Evolutionary conservation across 352 stramenopile genomes (phyloP).

Genomic region (Aphanomyces astaci): DNA sequence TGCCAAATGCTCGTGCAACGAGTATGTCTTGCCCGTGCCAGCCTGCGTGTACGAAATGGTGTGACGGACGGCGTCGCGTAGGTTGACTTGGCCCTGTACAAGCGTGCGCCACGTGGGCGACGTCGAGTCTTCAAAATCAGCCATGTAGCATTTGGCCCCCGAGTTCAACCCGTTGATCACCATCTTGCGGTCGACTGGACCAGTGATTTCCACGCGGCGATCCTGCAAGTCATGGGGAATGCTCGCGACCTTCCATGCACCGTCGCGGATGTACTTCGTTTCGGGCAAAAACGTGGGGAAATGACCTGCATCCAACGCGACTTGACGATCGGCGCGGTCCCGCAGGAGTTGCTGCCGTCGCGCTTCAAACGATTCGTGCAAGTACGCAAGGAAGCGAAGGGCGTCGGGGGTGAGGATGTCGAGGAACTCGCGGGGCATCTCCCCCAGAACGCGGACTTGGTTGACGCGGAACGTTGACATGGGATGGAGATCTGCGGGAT

Average conservation of each 20-base stretch:
- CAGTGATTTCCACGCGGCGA: slow-evolving; percentile 93
- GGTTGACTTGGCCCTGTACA: slow-evolving; percentile 89
- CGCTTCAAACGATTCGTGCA: slow-evolving; percentile 83
- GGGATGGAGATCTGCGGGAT: background rate
- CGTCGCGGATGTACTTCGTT: slow-evolving; percentile 76
- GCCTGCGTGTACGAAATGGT: slow-evolving; percentile 81
- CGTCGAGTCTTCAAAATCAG: slow-evolving; percentile 93
- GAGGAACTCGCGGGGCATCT: slow-evolving; percentile 64
- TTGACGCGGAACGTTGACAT: slow-evolving; percentile 7
- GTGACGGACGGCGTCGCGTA: slow-evolving; percentile 86
- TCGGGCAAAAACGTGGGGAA: slow-evolving; percentile 83
- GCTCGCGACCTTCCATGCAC: slow-evolving; percentile 60
- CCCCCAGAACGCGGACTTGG: slow-evolving; percentile 75
- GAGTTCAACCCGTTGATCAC: slow-evolving; percentile 96
- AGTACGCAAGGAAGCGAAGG: slow-evolving; percentile 87
- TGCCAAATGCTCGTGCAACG: slow-evolving; percentile 63
- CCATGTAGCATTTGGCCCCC: slow-evolving; percentile 92
- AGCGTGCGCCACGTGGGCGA: slow-evolving; percentile 91
- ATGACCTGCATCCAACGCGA: slow-evolving; percentile 80
- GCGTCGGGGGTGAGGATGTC: slow-evolving; percentile 87
- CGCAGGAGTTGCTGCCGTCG: slow-evolving; percentile 39
- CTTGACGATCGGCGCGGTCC: slow-evolving; percentile 48
- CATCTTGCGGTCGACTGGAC: slow-evolving; percentile 94
- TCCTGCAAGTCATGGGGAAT: slow-evolving; percentile 84
- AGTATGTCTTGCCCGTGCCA: slow-evolving; percentile 62